These are phyloP conservation scores for Fusarium vanettenii DNA, from an alignment of 2,329 filamentous ascomycete species.

Conservation along the genomic window DNA sequence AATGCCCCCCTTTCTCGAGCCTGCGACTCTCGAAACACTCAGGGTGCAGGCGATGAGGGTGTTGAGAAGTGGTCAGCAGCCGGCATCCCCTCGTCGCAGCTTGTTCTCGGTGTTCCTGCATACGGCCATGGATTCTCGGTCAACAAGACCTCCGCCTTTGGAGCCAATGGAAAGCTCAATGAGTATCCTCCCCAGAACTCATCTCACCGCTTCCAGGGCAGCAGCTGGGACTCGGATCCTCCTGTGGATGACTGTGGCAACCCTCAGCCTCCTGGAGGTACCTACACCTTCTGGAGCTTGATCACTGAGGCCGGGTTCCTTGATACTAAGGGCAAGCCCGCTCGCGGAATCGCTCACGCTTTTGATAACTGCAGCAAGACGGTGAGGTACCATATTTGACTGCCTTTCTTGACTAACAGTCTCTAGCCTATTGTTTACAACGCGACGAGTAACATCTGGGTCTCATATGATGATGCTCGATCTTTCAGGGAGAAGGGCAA, in stretches of 20 bases:
- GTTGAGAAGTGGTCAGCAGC: constrained; percentile 23
- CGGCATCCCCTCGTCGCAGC: constrained; percentile 25
- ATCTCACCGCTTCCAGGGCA: constrained; percentile 35
- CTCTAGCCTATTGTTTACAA: constrained; percentile 29
- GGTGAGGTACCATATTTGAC: background rate
- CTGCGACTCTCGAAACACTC: constrained; percentile 32
- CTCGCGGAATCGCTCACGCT: constrained; percentile 18
- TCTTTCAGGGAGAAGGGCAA: constrained; percentile 32
- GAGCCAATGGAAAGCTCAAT: constrained; percentile 10
- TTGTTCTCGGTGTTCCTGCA: constrained; percentile 32
- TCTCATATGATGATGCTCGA: constrained; percentile 31
- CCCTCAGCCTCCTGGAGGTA: constrained; percentile 26
- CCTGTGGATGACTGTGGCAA: constrained; percentile 29
- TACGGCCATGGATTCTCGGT: constrained; percentile 36
- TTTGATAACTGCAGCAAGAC: constrained; percentile 36
- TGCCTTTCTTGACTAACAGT: background rate
- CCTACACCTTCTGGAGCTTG: constrained; percentile 38
- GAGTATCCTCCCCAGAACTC: constrained; percentile 32
- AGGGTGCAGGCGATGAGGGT: constrained; percentile 23
- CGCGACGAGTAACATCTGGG: constrained; percentile 26
- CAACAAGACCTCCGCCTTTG: constrained; percentile 22
- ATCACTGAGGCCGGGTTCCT: constrained; percentile 34
- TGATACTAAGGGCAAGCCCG: constrained; percentile 20
- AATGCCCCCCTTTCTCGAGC: constrained; percentile 18
- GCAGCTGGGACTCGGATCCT: constrained; percentile 35